phyloP scores from a whole-genome alignment of 495 filamentous ascomycete genomes.

The Lasiosphaeriaceae sp. region DNA sequence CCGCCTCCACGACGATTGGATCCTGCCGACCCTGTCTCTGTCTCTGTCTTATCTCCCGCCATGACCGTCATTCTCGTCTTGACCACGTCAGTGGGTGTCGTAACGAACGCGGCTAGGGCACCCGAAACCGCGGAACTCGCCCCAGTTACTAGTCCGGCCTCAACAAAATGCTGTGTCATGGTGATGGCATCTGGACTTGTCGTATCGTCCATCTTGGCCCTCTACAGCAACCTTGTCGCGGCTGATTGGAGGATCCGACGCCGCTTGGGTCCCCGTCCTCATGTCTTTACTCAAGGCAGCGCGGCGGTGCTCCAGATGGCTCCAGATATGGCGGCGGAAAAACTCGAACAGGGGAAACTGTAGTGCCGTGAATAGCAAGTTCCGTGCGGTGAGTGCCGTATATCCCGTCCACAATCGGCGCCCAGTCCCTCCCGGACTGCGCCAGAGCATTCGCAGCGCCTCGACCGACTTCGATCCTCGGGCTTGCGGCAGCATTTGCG shows the following conservation, averaged over 20 bases:
- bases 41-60: slow-evolving; percentile 28
- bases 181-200: not conserved
- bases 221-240: no score
- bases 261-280: slow-evolving; percentile 11
- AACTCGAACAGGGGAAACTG: slow-evolving; percentile 86
- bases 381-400: slow-evolving; percentile 69
- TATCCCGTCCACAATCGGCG: slow-evolving; percentile 70
- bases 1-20: slow-evolving; percentile 25
- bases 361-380: slow-evolving; percentile 80
- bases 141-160: slow-evolving; percentile 66
- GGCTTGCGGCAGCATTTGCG: slow-evolving; percentile 58
- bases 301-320: slow-evolving; percentile 19
- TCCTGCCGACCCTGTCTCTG: not conserved
- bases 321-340: slow-evolving; percentile 43
- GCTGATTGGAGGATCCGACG: slow-evolving; percentile 6
- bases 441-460: slow-evolving; percentile 38
- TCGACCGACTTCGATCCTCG: slow-evolving; percentile 37
- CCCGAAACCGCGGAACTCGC: slow-evolving; percentile 66
- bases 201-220: not conserved
- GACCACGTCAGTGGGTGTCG: slow-evolving; percentile 79
- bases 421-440: slow-evolving; percentile 21
- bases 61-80: slow-evolving; percentile 76
- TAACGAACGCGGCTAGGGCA: slow-evolving; percentile 63
- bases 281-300: not conserved
- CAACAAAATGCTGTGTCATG: slow-evolving; percentile 36